Evolutionary conservation across 805 yeast genomes (phyloP).

Genomic region (Torulaspora quercuum): DNA sequence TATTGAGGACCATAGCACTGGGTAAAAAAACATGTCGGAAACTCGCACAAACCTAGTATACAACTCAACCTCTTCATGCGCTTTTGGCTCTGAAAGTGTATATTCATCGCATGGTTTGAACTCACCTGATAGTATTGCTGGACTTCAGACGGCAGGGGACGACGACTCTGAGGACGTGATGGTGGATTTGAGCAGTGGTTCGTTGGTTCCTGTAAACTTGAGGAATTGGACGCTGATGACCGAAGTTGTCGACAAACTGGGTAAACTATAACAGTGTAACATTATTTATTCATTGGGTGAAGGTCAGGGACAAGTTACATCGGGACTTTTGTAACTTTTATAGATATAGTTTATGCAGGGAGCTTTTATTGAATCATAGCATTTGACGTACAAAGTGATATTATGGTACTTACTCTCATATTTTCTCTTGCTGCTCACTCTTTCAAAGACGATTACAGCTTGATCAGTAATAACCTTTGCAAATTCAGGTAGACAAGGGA

Average conservation of each 20-base stretch:
- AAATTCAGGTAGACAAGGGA: no score
- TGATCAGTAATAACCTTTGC: no score
- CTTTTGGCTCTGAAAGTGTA: constrained; percentile 3
- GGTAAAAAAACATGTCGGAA: constrained; percentile 2
- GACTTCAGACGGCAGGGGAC: constrained; percentile 3
- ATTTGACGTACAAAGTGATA: no score
- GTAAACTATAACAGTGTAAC: constrained; percentile 20
- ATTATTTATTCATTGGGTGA: background rate
- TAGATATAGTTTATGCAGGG: no score
- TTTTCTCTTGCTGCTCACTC: no score
- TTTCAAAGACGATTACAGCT: no score
- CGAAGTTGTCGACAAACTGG: constrained; percentile 29
- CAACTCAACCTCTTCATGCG: background rate
- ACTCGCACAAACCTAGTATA: constrained; percentile 1
- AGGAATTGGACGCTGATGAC: constrained; percentile 26
- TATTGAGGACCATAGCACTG: no score
- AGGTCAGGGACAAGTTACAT: no score
- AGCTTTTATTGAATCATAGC: no score
- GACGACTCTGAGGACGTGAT: constrained; percentile 32
- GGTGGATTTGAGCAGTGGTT: constrained; percentile 34
- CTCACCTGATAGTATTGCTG: no score
- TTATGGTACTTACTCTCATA: no score
- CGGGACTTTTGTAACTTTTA: no score
- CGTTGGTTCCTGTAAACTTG: constrained; percentile 28
- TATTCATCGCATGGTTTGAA: background rate